Evolutionary conservation across 2,329 filamentous ascomycete genomes (phyloP).

Genomic region (Nemania sp.): DNA sequence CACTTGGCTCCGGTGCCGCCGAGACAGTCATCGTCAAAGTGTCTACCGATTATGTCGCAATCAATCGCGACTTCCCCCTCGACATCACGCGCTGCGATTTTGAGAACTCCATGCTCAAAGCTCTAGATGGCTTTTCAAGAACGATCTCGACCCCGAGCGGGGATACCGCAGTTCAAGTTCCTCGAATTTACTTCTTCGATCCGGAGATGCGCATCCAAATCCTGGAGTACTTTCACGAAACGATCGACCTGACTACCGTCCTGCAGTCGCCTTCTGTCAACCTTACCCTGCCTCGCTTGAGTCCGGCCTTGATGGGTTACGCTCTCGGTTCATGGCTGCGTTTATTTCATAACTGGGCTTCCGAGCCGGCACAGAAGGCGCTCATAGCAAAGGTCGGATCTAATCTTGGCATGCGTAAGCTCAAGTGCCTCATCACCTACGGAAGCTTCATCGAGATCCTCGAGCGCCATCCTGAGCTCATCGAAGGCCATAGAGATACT

Average conservation of each 20-base stretch:
- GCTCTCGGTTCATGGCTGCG: constrained; percentile 15
- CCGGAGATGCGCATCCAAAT: neutral
- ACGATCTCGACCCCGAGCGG: neutral
- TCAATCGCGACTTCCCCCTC: neutral
- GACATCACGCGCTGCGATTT: neutral
- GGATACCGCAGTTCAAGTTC: neutral
- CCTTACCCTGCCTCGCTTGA: neutral
- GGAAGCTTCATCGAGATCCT: constrained; percentile 18
- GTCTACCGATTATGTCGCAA: neutral
- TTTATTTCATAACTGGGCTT: constrained; percentile 13
- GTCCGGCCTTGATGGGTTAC: constrained; percentile 1
- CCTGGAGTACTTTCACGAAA: neutral
- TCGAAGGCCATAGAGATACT: constrained; percentile 5
- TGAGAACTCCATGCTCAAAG: neutral
- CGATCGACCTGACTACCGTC: neutral
- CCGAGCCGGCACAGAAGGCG: neutral
- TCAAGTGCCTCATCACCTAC: constrained; percentile 20
- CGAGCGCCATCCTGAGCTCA: constrained; percentile 6
- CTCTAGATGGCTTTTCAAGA: neutral
- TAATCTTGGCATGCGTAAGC: constrained; percentile 15
- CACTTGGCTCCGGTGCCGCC: neutral
- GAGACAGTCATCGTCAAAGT: constrained; percentile 11
- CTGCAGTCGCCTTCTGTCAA: constrained; percentile 2
- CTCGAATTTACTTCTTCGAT: neutral
- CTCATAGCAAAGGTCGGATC: neutral